A percentile compares a stretch with the other conserved stretches of the same genome.
Conservation (phyloP, 345 rosid species). For the Jatropha curcas region DNA sequence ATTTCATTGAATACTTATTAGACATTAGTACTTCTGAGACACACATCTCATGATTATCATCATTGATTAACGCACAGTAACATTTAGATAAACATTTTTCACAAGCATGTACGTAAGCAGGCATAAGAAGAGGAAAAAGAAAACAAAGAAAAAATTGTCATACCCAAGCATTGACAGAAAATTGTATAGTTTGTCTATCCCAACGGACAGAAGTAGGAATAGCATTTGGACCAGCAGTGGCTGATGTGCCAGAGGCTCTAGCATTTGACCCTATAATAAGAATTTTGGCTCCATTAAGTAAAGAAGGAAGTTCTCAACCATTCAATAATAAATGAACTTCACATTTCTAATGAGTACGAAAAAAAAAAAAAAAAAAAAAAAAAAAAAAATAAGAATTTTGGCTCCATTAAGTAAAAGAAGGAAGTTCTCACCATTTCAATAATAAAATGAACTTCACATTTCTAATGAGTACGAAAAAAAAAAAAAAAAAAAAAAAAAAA, state of each 20-base stretch:
- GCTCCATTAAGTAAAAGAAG: constrained; percentile 12
- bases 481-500: too few species aligned
- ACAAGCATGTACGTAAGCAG: not conserved
- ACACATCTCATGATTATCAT: not conserved
- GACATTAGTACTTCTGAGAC: not conserved
- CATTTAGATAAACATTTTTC: too few species aligned
- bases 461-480: too few species aligned
- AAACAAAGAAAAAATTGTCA: not conserved
- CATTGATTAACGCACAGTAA: too few species aligned
- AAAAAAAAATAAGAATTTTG: constrained; percentile 19
- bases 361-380: too few species aligned
- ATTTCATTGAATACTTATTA: not conserved
- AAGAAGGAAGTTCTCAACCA: not conserved
- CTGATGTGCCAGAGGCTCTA: constrained; percentile 60
- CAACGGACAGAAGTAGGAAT: constrained; percentile 63
- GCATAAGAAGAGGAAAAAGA: not conserved
- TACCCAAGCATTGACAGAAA: constrained; percentile 99
- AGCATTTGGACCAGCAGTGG: constrained; percentile 49
- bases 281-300: constrained; percentile 10
- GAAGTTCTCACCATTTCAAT: not conserved
- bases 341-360: not conserved
- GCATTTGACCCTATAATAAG: constrained; percentile 61
- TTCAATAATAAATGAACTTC: not conserved
- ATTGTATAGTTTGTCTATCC: constrained; percentile 89
- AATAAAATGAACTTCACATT: not conserved